Conservation (phyloP, 805 yeast genomes). For the Monosporozyma servazzii region DNA sequence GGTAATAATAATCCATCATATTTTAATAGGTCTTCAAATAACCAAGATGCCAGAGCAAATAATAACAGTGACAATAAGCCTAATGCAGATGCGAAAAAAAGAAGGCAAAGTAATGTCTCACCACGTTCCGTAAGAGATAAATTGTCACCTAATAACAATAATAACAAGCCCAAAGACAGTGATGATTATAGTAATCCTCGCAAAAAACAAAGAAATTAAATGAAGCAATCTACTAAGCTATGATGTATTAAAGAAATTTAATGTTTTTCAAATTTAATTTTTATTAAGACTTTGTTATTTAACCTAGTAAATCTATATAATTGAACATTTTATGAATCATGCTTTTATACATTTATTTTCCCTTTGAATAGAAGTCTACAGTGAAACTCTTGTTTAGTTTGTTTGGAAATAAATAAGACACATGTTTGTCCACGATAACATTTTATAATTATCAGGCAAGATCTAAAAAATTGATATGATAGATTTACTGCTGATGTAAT, state of each 20-base stretch:
- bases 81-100: constrained; percentile 4
- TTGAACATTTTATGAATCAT: too few species aligned
- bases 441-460: background rate
- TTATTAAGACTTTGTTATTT: too few species aligned
- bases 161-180: background rate
- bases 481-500: too few species aligned
- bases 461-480: too few species aligned
- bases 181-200: background rate
- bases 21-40: background rate
- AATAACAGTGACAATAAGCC: background rate
- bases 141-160: background rate
- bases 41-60: background rate
- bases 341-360: too few species aligned
- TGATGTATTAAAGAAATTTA: background rate
- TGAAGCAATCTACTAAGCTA: too few species aligned
- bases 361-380: background rate
- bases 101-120: constrained; percentile 12
- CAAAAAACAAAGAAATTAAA: background rate
- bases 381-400: too few species aligned
- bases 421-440: too few species aligned
- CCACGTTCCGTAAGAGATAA: constrained; percentile 5
- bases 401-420: too few species aligned
- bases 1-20: background rate
- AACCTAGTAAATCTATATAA: too few species aligned
- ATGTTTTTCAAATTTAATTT: background rate